phyloP scores from a whole-genome alignment of 2,329 filamentous ascomycete species.

The Fusarium brachygibbosum region DNA sequence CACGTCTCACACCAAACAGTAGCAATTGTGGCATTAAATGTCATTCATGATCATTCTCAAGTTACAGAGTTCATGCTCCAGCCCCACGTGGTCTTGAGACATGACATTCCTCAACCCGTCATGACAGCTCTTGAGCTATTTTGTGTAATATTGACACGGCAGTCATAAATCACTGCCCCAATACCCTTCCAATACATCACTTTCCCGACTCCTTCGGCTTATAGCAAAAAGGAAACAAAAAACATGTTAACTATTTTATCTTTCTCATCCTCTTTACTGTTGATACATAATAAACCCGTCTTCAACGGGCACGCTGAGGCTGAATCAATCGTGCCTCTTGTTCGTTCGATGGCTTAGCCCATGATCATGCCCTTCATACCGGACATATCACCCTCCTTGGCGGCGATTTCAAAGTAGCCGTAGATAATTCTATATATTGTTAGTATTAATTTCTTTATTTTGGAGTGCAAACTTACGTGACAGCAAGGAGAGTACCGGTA shows the following conservation, averaged over 20 bases:
- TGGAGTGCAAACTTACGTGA: slow-evolving; percentile 81
- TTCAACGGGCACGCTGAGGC: slow-evolving; percentile 35
- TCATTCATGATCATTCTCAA: slow-evolving; percentile 48
- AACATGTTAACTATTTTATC: slow-evolving; percentile 50
- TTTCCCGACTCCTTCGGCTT: slow-evolving; percentile 45
- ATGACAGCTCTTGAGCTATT: slow-evolving; percentile 43
- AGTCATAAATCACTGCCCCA: slow-evolving; percentile 44
- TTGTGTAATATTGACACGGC: slow-evolving; percentile 44
- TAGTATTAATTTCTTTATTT: slow-evolving; percentile 40
- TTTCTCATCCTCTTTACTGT: slow-evolving; percentile 48
- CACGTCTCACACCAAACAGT: neutral
- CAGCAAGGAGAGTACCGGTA: slow-evolving; percentile 97
- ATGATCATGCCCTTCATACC: slow-evolving; percentile 83
- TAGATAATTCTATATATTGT: slow-evolving; percentile 87
- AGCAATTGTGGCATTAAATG: slow-evolving; percentile 41
- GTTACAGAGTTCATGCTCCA: slow-evolving; percentile 37
- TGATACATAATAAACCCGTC: slow-evolving; percentile 47
- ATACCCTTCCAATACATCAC: slow-evolving; percentile 47
- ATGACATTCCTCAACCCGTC: slow-evolving; percentile 31
- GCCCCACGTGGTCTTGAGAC: slow-evolving; percentile 21
- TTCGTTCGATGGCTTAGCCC: slow-evolving; percentile 62
- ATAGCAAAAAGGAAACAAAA: slow-evolving; percentile 46
- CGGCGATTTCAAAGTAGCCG: slow-evolving; percentile 98
- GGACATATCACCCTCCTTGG: slow-evolving; percentile 95
- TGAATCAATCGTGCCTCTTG: slow-evolving; percentile 41